Conservation (phyloP, 805 yeast species). For the Danielia oregonensis region DNA sequence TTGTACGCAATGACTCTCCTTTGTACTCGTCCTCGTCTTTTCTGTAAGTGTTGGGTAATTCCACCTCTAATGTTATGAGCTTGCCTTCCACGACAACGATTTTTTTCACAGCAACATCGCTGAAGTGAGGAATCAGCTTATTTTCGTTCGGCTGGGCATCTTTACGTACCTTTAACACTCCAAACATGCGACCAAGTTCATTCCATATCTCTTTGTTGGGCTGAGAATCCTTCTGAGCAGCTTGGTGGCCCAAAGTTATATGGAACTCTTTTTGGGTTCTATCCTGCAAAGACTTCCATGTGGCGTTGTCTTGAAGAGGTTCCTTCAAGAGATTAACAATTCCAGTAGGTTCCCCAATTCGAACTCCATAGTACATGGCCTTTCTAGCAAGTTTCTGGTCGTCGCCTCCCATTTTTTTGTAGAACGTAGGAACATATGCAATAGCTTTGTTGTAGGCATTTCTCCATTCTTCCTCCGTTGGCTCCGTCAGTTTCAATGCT, state of each 20-base stretch:
- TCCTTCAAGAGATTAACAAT: slow-evolving; percentile 11
- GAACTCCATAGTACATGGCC: slow-evolving; percentile 12
- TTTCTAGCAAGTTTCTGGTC: slow-evolving; percentile 1
- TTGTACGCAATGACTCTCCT: slow-evolving; percentile 34
- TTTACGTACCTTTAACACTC: slow-evolving; percentile 17
- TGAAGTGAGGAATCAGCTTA: slow-evolving; percentile 16
- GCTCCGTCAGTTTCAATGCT: slow-evolving; percentile 5
- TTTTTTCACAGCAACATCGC: slow-evolving; percentile 39
- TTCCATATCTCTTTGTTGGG: slow-evolving; percentile 21
- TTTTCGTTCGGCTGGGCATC: slow-evolving; percentile 23
- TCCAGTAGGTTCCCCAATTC: background rate
- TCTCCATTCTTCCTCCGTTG: slow-evolving; percentile 34
- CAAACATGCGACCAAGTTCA: slow-evolving; percentile 9
- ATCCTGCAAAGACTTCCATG: slow-evolving; percentile 26
- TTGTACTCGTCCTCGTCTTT: slow-evolving; percentile 2
- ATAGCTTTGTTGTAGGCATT: slow-evolving; percentile 53
- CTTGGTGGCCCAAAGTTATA: slow-evolving; percentile 57
- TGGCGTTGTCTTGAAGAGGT: slow-evolving; percentile 5
- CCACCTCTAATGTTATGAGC: slow-evolving; percentile 54
- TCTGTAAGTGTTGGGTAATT: slow-evolving; percentile 16
- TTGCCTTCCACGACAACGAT: slow-evolving; percentile 47
- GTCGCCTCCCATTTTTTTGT: slow-evolving; percentile 31
- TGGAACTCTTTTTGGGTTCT: slow-evolving; percentile 58
- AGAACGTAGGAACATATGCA: slow-evolving; percentile 47
- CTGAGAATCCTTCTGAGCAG: slow-evolving; percentile 6